Evolutionary conservation across 441 rosid genomes (phyloP).

Genomic region (Macaranga tanarius): DNA sequence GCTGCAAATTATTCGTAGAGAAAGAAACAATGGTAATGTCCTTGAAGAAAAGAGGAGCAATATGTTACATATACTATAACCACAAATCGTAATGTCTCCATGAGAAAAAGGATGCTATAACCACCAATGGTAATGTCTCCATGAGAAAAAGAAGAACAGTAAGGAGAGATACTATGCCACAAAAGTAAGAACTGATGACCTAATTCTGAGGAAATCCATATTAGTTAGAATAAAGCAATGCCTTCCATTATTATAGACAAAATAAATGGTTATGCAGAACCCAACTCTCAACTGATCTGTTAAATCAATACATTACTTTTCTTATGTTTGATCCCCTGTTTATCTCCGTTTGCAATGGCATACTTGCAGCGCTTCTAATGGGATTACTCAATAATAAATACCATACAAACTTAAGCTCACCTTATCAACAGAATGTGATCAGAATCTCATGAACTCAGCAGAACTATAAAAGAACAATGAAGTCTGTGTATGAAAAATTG

Average conservation of each 20-base stretch:
- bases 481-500: neutral
- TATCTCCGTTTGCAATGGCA: slow-evolving; percentile 4
- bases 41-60: no score
- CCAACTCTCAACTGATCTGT: slow-evolving; percentile 6
- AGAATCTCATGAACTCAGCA: neutral
- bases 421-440: neutral
- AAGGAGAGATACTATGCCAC: neutral
- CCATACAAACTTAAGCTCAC: neutral
- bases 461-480: neutral
- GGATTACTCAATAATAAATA: neutral
- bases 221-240: neutral
- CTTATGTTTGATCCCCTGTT: neutral
- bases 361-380: slow-evolving; percentile 10
- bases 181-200: neutral
- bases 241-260: neutral
- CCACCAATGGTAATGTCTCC: neutral
- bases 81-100: no score
- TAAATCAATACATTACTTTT: slow-evolving; percentile 3
- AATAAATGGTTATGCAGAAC: neutral
- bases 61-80: no score
- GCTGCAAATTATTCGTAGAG: neutral
- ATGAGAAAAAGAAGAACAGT: no score
- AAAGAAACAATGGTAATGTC: neutral
- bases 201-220: neutral
- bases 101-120: no score